phyloP scores from a whole-genome alignment of 1,139 yeast genomes.

The Eremothecium gossypii region DNA sequence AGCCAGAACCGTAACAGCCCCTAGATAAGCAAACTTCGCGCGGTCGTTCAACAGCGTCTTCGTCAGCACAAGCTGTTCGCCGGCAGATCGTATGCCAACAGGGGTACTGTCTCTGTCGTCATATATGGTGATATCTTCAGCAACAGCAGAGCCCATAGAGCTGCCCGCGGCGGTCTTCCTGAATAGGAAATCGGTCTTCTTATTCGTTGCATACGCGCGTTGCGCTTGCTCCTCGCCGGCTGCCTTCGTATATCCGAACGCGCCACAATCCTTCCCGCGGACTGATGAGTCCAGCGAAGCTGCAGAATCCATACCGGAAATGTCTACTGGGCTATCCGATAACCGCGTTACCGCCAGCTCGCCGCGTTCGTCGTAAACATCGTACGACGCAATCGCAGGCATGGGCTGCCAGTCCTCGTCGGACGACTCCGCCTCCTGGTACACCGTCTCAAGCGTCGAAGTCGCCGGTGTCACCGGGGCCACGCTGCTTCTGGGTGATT shows the following conservation, averaged over 20 bases:
- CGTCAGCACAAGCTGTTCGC: constrained; percentile 68
- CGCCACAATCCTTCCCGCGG: constrained; percentile 7
- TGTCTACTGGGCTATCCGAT: constrained; percentile 10
- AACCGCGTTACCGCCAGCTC: constrained; percentile 27
- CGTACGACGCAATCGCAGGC: constrained; percentile 51
- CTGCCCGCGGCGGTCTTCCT: constrained; percentile 24
- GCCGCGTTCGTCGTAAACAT: constrained; percentile 51
- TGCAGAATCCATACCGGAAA: constrained; percentile 12
- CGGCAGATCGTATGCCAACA: not conserved
- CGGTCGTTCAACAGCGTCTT: constrained; percentile 71
- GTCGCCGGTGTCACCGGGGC: too few relatives aligned
- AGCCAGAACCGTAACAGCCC: constrained; percentile 64
- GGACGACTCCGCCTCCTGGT: not conserved
- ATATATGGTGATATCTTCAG: constrained; percentile 13
- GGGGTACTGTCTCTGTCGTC: constrained; percentile 32
- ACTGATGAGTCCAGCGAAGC: constrained; percentile 17
- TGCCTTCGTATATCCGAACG: constrained; percentile 76
- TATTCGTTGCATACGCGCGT: constrained; percentile 62
- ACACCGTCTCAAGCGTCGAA: too few relatives aligned
- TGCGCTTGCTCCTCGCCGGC: constrained; percentile 84
- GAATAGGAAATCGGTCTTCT: constrained; percentile 76
- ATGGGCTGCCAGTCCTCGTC: constrained; percentile 43
- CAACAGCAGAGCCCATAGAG: not conserved
- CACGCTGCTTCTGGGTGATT: too few relatives aligned
- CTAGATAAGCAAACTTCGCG: constrained; percentile 88